Percentiles rank a stretch among this genome's conserved stretches.
Conservation (phyloP, 2,329 filamentous ascomycete genomes). For the Hirsutella rhossiliensis region DNA sequence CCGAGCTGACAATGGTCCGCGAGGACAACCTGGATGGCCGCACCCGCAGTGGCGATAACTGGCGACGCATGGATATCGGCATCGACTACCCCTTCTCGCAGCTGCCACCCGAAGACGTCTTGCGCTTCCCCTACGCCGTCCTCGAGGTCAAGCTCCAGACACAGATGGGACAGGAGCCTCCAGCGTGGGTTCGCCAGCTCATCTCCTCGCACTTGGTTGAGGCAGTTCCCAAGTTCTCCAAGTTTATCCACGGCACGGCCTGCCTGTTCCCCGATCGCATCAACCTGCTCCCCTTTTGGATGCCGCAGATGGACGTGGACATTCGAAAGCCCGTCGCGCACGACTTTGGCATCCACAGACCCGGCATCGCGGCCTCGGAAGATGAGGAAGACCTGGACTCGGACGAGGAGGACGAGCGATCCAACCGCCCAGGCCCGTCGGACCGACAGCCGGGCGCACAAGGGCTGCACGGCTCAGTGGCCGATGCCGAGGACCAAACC, state of each 20-base stretch:
- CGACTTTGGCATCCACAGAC: constrained; percentile 80
- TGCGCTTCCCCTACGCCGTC: constrained; percentile 89
- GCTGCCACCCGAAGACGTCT: constrained; percentile 71
- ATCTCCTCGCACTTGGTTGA: constrained; percentile 91
- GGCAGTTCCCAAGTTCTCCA: constrained; percentile 98
- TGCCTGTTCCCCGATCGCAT: constrained; percentile 80
- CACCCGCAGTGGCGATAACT: constrained; percentile 70
- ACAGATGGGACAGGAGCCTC: constrained; percentile 85
- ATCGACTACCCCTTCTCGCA: constrained; percentile 93
- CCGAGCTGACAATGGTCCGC: constrained; percentile 85
- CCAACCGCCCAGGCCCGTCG: constrained; percentile 3
- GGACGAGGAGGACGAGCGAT: constrained; percentile 43
- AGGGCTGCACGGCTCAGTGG: constrained; percentile 13
- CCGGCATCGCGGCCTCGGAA: constrained; percentile 62
- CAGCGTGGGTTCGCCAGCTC: constrained; percentile 90
- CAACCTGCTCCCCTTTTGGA: constrained; percentile 88
- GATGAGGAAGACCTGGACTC: constrained; percentile 60
- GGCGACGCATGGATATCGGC: constrained; percentile 94
- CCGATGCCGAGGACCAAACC: constrained; percentile 76
- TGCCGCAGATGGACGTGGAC: constrained; percentile 95
- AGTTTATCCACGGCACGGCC: constrained; percentile 94
- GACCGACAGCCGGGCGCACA: constrained; percentile 27
- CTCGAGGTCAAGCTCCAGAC: constrained; percentile 97
- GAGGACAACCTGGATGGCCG: constrained; percentile 89
- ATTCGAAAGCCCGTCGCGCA: constrained; percentile 87